Percentiles rank a stretch among this genome's conserved stretches.
Conservation (phyloP, 163 green algal genomes). For the Scenedesmus sp. region DNA sequence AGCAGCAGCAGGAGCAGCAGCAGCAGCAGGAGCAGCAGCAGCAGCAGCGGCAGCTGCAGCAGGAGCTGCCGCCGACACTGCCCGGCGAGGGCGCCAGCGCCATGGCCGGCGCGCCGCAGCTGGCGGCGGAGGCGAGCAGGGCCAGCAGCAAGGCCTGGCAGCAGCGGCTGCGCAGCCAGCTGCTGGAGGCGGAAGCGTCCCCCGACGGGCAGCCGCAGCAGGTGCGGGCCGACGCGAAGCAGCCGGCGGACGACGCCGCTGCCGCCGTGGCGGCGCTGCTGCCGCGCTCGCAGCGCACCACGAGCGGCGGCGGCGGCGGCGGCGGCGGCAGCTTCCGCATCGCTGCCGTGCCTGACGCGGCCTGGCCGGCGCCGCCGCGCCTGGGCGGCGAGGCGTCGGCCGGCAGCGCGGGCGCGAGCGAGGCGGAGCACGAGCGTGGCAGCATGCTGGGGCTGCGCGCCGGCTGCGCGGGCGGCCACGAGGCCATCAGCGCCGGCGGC, state of each 20-base stretch:
- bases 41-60: slow-evolving; percentile 3
- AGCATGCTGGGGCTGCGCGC: too few species aligned
- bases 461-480: too few species aligned
- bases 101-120: too few species aligned
- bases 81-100: too few species aligned
- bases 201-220: slow-evolving; percentile 7
- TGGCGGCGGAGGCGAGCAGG: not conserved
- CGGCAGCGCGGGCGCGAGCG: too few species aligned
- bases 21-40: not conserved
- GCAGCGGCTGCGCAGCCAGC: slow-evolving; percentile 13
- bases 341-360: not conserved
- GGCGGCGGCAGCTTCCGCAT: not conserved
- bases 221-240: too few species aligned
- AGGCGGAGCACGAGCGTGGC: too few species aligned
- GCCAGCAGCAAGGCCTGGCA: slow-evolving; percentile 15
- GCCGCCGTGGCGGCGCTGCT: not conserved
- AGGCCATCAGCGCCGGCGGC: too few species aligned
- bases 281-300: slow-evolving; percentile 14
- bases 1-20: slow-evolving; percentile 12
- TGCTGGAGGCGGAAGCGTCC: not conserved
- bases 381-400: too few species aligned
- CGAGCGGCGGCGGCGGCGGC: slow-evolving; percentile 21
- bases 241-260: too few species aligned
- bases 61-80: not conserved
- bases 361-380: too few species aligned